Evolutionary conservation across 1,284 basidiomycete genomes (phyloP).

Genomic region (Apiotrichum brassicae): DNA sequence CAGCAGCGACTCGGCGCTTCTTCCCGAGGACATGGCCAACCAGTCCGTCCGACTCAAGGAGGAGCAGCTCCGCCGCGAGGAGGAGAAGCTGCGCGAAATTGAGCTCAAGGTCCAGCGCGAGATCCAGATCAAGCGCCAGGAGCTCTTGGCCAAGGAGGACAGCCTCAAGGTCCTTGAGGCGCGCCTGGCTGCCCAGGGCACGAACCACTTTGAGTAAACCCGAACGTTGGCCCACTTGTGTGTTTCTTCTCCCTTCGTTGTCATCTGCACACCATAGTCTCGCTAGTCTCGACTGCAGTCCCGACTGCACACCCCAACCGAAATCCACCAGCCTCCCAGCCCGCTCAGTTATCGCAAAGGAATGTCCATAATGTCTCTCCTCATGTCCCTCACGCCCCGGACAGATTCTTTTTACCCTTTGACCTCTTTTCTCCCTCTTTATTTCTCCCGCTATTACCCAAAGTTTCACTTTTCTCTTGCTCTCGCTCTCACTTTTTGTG

Average conservation of each 20-base stretch:
- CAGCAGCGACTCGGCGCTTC: conserved; percentile 70
- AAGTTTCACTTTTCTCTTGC: not conserved
- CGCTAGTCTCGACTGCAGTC: not conserved
- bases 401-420: not conserved
- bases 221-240: too few relatives aligned
- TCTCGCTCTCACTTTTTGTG: too few relatives aligned
- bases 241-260: conserved; percentile 31
- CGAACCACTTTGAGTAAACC: conserved; percentile 11
- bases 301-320: not conserved
- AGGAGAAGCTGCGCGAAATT: conserved; percentile 97
- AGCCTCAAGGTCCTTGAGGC: conserved; percentile 47
- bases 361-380: conserved; percentile 15
- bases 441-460: not conserved
- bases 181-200: conserved; percentile 29
- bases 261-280: not conserved
- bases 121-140: conserved; percentile 97
- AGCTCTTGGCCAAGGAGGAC: conserved; percentile 88
- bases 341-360: conserved; percentile 1
- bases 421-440: not conserved
- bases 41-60: conserved; percentile 97
- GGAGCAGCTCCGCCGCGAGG: conserved; percentile 94
- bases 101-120: conserved; percentile 97
- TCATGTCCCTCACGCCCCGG: conserved; percentile 4
- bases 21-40: conserved; percentile 89
- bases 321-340: not conserved